Conservation (phyloP, 768 basidiomycete genomes). For the Mycena chlorophos region DNA sequence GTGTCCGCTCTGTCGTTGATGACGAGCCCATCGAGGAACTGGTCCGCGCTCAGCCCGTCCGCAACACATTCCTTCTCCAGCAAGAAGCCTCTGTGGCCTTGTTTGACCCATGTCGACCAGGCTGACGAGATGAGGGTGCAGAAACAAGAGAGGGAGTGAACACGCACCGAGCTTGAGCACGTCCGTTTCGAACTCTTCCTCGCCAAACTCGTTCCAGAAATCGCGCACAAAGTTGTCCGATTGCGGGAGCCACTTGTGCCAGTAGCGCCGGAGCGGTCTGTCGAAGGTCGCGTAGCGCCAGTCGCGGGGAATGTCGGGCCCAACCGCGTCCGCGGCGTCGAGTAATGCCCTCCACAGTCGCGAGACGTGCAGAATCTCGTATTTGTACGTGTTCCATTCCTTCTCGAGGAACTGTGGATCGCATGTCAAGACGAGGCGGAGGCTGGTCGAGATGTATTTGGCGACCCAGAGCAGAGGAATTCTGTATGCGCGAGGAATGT, state of each 20-base stretch:
- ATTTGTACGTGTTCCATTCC: constrained; percentile 45
- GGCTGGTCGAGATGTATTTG: constrained; percentile 44
- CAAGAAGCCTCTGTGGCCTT: constrained; percentile 18
- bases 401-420: constrained; percentile 24
- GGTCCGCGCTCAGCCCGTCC: constrained; percentile 14
- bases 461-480: constrained; percentile 47
- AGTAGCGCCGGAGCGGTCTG: constrained; percentile 43
- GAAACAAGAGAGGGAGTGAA: neutral
- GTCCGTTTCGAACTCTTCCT: constrained; percentile 42
- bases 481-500: constrained; percentile 41
- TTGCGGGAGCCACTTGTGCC: constrained; percentile 43
- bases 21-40: constrained; percentile 16
- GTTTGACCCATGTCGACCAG: constrained; percentile 17
- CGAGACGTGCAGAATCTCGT: constrained; percentile 45
- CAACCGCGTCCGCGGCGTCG: constrained; percentile 29
- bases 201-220: constrained; percentile 43
- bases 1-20: neutral
- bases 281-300: constrained; percentile 47
- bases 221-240: constrained; percentile 38
- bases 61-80: constrained; percentile 12
- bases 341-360: constrained; percentile 40
- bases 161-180: constrained; percentile 39
- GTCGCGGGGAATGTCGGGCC: constrained; percentile 30
- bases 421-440: constrained; percentile 41
- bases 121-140: constrained; percentile 2